These are phyloP conservation scores for Wickerhamomyces tratensis DNA, from an alignment of 805 yeast genomes.

Conservation along the genomic window DNA sequence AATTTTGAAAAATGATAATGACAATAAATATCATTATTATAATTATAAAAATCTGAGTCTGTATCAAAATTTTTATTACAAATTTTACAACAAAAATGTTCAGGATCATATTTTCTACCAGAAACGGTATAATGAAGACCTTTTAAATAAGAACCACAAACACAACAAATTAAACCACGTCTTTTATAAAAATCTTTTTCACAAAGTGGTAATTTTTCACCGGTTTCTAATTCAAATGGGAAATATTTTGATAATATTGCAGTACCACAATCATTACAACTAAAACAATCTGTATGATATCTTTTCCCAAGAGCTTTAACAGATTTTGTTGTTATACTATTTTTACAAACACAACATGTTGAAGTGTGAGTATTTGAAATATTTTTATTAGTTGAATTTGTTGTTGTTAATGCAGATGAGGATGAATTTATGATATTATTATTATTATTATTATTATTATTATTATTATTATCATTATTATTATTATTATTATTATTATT, in stretches of 20 bases:
- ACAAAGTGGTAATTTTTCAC: slow-evolving; percentile 57
- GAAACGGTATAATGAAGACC: slow-evolving; percentile 93
- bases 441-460: not conserved
- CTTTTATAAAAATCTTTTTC: slow-evolving; percentile 89
- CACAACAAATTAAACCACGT: slow-evolving; percentile 75
- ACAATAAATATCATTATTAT: slow-evolving; percentile 74
- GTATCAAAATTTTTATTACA: slow-evolving; percentile 83
- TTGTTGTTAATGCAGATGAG: not conserved
- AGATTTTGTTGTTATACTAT: slow-evolving; percentile 58
- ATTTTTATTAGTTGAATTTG: slow-evolving; percentile 9
- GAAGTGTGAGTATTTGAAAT: not conserved
- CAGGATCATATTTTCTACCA: slow-evolving; percentile 86
- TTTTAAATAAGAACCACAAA: slow-evolving; percentile 76
- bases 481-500: too few species aligned
- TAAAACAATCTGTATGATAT: slow-evolving; percentile 82
- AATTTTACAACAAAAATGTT: slow-evolving; percentile 86
- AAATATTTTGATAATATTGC: slow-evolving; percentile 84
- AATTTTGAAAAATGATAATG: slow-evolving; percentile 85
- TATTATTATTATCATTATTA: not conserved
- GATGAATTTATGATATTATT: not conserved
- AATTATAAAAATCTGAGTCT: slow-evolving; percentile 88
- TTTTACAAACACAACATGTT: slow-evolving; percentile 42
- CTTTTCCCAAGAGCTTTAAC: slow-evolving; percentile 76
- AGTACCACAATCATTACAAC: slow-evolving; percentile 74
- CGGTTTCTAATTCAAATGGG: slow-evolving; percentile 50